Evolutionary conservation across 441 rosid species (phyloP).

Genomic region (Erodium moschatum): DNA sequence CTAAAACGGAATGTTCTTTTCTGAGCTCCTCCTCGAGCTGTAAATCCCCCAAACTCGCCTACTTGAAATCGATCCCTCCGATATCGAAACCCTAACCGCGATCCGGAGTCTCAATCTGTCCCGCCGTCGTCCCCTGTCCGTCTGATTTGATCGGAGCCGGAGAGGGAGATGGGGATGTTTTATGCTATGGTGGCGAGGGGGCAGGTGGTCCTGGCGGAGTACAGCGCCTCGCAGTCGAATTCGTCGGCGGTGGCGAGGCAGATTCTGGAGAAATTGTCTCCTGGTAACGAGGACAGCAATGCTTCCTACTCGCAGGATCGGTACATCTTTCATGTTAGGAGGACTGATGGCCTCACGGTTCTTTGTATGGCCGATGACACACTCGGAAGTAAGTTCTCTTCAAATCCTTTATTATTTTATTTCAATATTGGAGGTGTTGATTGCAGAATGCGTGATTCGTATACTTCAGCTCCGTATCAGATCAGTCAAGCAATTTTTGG

Average conservation of each 20-base stretch:
- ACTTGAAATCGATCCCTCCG: no score
- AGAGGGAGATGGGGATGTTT: conserved; percentile 66
- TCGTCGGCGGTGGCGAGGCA: conserved; percentile 69
- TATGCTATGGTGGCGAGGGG: conserved; percentile 83
- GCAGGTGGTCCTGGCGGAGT: conserved; percentile 80
- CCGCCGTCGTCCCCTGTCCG: not conserved
- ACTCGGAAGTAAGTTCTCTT: conserved; percentile 52
- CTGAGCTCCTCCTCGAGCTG: not conserved
- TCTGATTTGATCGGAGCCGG: not conserved
- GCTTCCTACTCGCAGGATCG: conserved; percentile 88
- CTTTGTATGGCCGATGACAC: conserved; percentile 97
- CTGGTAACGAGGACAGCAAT: conserved; percentile 60
- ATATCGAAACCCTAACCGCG: not conserved
- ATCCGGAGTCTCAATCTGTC: not conserved
- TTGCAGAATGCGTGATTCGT: not conserved
- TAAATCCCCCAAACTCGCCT: not conserved
- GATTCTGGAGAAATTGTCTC: conserved; percentile 66
- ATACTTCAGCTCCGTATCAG: no score
- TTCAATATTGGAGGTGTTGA: not conserved
- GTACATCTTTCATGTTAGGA: conserved; percentile 72
- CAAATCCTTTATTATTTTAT: not conserved
- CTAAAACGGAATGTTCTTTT: not conserved
- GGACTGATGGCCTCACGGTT: conserved; percentile 89
- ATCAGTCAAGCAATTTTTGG: no score
- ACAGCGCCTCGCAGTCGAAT: conserved; percentile 64